Conservation (phyloP, 2,329 filamentous ascomycete genomes). For the Alternaria postmessia region DNA sequence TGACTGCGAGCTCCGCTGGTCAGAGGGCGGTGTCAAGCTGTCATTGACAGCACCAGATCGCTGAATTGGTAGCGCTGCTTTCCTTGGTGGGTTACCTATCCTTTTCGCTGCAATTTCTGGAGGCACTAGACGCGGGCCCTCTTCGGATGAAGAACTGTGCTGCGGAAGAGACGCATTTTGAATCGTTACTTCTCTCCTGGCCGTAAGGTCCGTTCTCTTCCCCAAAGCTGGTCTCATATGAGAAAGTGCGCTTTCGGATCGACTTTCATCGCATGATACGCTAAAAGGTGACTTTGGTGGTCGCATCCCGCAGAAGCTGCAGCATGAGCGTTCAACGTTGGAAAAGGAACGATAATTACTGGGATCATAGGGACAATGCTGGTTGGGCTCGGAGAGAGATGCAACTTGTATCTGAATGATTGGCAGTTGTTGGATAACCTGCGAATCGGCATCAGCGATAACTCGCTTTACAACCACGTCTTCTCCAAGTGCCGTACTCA, state of each 20-base stretch:
- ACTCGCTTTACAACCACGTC: background rate
- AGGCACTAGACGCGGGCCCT: constrained; percentile 18
- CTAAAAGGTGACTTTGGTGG: constrained; percentile 11
- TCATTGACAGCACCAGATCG: background rate
- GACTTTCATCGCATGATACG: constrained; percentile 25
- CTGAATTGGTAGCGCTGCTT: constrained; percentile 12
- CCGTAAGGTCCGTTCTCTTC: background rate
- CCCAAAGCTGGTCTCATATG: constrained; percentile 15
- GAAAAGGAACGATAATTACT: constrained; percentile 28
- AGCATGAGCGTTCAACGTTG: constrained; percentile 25
- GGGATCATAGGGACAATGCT: constrained; percentile 28
- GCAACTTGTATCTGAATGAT: constrained; percentile 16
- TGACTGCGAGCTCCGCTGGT: background rate
- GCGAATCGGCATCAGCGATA: background rate
- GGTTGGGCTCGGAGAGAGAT: constrained; percentile 11
- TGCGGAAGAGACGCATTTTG: background rate
- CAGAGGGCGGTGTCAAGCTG: background rate
- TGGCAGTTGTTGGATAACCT: background rate
- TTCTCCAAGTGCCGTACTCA: constrained; percentile 9
- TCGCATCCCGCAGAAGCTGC: constrained; percentile 26
- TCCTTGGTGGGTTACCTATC: constrained; percentile 23
- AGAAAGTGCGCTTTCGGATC: constrained; percentile 15
- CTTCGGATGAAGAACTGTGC: constrained; percentile 10
- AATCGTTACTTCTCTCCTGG: background rate
- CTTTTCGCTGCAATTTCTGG: constrained; percentile 16